Percentiles rank a stretch among this genome's conserved stretches.
These are phyloP conservation scores for Tricholoma bakamatsutake DNA, from an alignment of 768 basidiomycete genomes.

Conservation along the genomic window DNA sequence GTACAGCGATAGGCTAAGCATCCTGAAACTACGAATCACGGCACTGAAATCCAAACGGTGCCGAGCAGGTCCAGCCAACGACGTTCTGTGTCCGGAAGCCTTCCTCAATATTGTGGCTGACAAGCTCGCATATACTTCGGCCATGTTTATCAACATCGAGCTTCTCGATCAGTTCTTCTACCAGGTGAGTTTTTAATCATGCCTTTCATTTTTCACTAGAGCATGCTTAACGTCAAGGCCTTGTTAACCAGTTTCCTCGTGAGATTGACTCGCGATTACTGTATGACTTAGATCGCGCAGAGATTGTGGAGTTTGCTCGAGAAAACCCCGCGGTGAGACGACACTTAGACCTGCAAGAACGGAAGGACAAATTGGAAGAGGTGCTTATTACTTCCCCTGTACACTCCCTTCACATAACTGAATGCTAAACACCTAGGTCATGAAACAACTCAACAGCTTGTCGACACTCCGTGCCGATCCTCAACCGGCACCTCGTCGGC, in stretches of 20 bases:
- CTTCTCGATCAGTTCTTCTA: slow-evolving; percentile 98
- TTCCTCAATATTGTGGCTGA: slow-evolving; percentile 97
- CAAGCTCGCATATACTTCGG: slow-evolving; percentile 91
- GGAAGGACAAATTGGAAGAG: slow-evolving; percentile 97
- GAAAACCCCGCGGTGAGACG: slow-evolving; percentile 88
- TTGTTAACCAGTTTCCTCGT: slow-evolving; percentile 72
- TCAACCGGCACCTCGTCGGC: slow-evolving; percentile 65
- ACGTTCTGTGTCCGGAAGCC: slow-evolving; percentile 90
- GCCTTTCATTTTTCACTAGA: not conserved
- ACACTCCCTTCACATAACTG: not conserved
- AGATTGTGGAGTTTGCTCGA: slow-evolving; percentile 87
- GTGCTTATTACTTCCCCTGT: slow-evolving; percentile 29
- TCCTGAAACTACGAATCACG: slow-evolving; percentile 80
- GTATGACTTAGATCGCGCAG: slow-evolving; percentile 87
- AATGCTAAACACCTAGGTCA: slow-evolving; percentile 49
- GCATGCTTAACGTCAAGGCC: slow-evolving; percentile 1
- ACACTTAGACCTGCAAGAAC: slow-evolving; percentile 91
- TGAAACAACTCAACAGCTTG: slow-evolving; percentile 91
- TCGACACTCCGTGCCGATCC: slow-evolving; percentile 84
- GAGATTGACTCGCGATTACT: slow-evolving; percentile 93
- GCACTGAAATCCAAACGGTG: slow-evolving; percentile 90
- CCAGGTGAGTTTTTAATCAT: slow-evolving; percentile 50
- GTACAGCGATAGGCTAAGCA: slow-evolving; percentile 72
- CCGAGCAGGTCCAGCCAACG: slow-evolving; percentile 78
- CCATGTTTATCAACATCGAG: slow-evolving; percentile 99